Conservation (phyloP, 495 filamentous ascomycete species). For the Articulospora tetracladia region DNA sequence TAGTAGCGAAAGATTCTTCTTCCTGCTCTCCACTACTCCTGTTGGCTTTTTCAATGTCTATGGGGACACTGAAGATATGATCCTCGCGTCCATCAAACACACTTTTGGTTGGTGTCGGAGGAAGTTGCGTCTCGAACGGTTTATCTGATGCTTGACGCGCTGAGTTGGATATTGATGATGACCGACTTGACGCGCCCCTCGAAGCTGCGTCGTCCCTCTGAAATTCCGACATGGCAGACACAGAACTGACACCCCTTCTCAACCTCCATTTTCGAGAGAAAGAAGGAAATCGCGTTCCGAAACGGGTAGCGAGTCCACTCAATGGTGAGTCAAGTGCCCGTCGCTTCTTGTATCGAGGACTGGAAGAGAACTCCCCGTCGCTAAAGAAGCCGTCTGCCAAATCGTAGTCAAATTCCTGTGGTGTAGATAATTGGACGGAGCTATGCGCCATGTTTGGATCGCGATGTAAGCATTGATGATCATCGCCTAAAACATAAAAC, state of each 20-base stretch:
- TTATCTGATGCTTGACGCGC: conserved; percentile 43
- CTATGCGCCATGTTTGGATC: conserved; percentile 22
- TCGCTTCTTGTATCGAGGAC: conserved; percentile 53
- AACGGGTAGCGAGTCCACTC: conserved; percentile 59
- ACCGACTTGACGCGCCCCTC: conserved; percentile 55
- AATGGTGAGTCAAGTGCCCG: conserved; percentile 61
- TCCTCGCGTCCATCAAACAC: conserved; percentile 48
- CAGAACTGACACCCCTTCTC: conserved; percentile 37
- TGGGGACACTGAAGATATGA: conserved; percentile 34
- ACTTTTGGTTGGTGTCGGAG: conserved; percentile 62
- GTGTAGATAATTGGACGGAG: conserved; percentile 19
- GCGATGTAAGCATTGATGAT: conserved; percentile 24
- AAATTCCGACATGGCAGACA: conserved; percentile 24
- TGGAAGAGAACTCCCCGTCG: conserved; percentile 53
- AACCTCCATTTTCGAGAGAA: conserved; percentile 46
- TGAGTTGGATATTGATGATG: conserved; percentile 65
- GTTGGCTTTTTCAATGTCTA: conserved; percentile 58
- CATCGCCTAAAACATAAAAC: conserved; percentile 21
- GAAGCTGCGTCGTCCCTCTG: conserved; percentile 25
- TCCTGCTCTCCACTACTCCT: conserved; percentile 48
- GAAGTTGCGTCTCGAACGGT: conserved; percentile 49
- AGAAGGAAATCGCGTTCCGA: conserved; percentile 70
- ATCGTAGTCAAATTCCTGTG: conserved; percentile 50
- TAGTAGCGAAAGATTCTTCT: conserved; percentile 62
- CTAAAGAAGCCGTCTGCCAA: conserved; percentile 52